Evolutionary conservation across 2,329 filamentous ascomycete species (phyloP), one percentile per base, ranked within the genome.

Genomic region (Penicillium rolfsii): DNA sequence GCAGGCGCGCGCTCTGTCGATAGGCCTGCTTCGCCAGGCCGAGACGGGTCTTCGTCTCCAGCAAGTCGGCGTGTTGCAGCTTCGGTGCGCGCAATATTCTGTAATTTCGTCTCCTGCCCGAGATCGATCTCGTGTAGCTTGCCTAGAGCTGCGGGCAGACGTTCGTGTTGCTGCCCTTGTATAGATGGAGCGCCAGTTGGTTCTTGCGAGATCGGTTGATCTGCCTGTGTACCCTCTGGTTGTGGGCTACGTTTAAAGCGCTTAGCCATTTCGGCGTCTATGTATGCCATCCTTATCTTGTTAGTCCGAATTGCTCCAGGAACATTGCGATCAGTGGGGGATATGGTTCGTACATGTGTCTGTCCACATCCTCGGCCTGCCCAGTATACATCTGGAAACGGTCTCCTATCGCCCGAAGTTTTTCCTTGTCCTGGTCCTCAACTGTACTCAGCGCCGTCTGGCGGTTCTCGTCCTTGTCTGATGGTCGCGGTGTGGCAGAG

Each of bases 251-350:
- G 70, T 36, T 71, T 70, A 55, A 75, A 74, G 70, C 80, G 77
- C 76, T 84, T 85, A 81, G 85, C 85, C 79, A 88, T 77, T 74
- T 87, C 85, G 63, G 84, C 83, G 73, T 88, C 86, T 89, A 89
- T 83, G 79, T 85, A 89, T 68, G 82, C 82, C 80, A 84, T 84
- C 85, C 86, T 89, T 83, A 83, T 80, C 79, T 77, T 77, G 84
- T 89, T 84, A 89, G 84, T 78, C 70, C 63, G 66, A 68, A 70
- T 73, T 68, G 45, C 58, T 38, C 5, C 6, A 38, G 35, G 5
- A 60, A 24, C 2, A 57, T 58, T 9, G 11, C 16, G 19, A 55
- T 41, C 50, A 38, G 55, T 57, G 52, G 57, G 52, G 38, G 19
- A 22, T 40, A 26, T 26, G 14, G 14, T 52, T 80, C 85, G 82